Evolutionary conservation across 148 eudicot species (phyloP).

Genomic region (Silene latifolia): DNA sequence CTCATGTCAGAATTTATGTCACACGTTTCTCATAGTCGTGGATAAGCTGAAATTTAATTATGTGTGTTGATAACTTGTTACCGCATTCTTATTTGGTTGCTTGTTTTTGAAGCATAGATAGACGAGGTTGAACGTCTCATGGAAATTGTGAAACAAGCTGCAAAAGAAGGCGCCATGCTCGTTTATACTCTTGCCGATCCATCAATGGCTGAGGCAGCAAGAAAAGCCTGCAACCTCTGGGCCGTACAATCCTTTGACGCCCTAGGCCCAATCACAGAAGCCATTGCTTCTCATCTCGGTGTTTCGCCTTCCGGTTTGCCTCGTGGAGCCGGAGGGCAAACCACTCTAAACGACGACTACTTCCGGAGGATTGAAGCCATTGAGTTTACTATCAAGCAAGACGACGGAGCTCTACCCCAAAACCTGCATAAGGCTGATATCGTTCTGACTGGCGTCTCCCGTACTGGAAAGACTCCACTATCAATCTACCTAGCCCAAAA

Average conservation of each 20-base stretch:
- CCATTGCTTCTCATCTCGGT: slow-evolving; percentile 76
- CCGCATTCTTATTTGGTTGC: slow-evolving; percentile 9
- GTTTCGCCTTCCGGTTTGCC: slow-evolving; percentile 87
- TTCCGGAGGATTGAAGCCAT: slow-evolving; percentile 84
- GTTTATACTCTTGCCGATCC: slow-evolving; percentile 89
- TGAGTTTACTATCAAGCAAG: slow-evolving; percentile 94
- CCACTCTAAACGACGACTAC: slow-evolving; percentile 67
- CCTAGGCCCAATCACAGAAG: slow-evolving; percentile 76
- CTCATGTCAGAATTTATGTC: no score
- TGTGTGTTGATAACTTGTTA: no score
- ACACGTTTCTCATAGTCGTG: neutral
- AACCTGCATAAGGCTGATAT: slow-evolving; percentile 74
- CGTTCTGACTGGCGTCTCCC: slow-evolving; percentile 81
- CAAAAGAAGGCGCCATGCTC: slow-evolving; percentile 74
- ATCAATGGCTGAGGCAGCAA: slow-evolving; percentile 71
- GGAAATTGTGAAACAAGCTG: slow-evolving; percentile 81
- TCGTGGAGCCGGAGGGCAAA: slow-evolving; percentile 82
- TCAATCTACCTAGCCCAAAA: slow-evolving; percentile 88
- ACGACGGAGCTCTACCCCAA: slow-evolving; percentile 86
- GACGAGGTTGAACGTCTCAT: slow-evolving; percentile 65
- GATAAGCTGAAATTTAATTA: neutral
- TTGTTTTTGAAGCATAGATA: slow-evolving; percentile 38
- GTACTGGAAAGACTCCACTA: slow-evolving; percentile 89
- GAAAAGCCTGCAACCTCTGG: slow-evolving; percentile 76
- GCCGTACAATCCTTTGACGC: slow-evolving; percentile 62